Conservation (phyloP, 306 rosid species). For the Arachis hypogaea region DNA sequence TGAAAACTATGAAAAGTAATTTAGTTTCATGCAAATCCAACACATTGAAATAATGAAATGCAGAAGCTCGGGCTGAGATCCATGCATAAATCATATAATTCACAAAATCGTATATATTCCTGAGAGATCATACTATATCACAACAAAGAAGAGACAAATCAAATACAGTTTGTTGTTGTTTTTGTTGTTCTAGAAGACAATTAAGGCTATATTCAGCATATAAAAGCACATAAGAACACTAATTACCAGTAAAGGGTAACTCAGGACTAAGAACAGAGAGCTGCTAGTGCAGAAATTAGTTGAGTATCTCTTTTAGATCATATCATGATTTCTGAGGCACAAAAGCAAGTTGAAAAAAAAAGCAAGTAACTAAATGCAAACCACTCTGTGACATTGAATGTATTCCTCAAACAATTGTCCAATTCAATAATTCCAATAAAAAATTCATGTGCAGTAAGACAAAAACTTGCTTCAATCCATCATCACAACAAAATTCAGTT, state of each 20-base stretch:
- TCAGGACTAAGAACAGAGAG: slow-evolving; percentile 14
- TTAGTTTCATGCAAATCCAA: too few relatives aligned
- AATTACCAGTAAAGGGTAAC: background rate
- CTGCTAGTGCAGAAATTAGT: background rate
- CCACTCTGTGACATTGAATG: slow-evolving; percentile 23
- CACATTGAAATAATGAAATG: too few relatives aligned
- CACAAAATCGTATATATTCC: too few relatives aligned
- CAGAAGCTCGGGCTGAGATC: too few relatives aligned
- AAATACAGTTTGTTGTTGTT: background rate
- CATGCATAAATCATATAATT: too few relatives aligned
- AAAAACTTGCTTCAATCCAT: background rate
- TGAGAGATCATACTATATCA: too few relatives aligned
- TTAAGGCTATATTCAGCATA: background rate
- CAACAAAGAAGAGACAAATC: background rate
- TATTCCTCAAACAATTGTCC: slow-evolving; percentile 1
- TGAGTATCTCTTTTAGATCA: slow-evolving; percentile 6
- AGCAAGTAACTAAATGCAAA: slow-evolving; percentile 30
- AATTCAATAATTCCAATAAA: slow-evolving; percentile 18
- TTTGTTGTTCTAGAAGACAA: background rate
- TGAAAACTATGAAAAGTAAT: too few relatives aligned
- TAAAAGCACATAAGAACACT: slow-evolving; percentile 20
- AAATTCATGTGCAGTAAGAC: background rate
- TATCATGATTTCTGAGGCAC: slow-evolving; percentile 1
- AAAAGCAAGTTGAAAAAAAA: slow-evolving; percentile 10
- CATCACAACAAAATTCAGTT: slow-evolving; percentile 35